Percentiles rank a stretch among this genome's conserved stretches.
These are phyloP conservation scores for Wickerhamomyces sp. DNA, from an alignment of 1,139 yeast species.

Conservation along the genomic window DNA sequence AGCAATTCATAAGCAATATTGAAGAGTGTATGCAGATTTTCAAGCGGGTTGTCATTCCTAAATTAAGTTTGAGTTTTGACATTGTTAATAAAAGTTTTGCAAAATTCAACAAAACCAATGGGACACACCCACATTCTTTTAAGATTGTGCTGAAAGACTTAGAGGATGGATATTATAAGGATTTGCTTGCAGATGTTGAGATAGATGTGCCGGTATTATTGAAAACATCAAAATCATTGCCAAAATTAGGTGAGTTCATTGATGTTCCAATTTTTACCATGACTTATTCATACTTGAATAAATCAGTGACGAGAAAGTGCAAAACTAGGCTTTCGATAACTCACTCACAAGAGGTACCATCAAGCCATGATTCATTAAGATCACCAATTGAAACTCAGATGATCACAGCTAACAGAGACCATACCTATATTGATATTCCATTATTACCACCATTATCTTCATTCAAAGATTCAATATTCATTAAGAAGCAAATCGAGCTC, in stretches of 20 bases:
- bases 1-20: constrained; percentile 2
- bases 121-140: constrained; percentile 3
- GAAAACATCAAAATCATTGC: not conserved
- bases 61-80: constrained; percentile 5
- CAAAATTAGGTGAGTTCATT: constrained; percentile 6
- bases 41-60: constrained; percentile 10
- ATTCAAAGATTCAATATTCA: constrained; percentile 29
- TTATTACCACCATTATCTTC: constrained; percentile 31
- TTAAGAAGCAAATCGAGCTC: constrained; percentile 33
- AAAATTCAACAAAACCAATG: constrained; percentile 4
- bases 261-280: constrained; percentile 15
- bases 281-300: constrained; percentile 5
- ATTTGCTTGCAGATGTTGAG: constrained; percentile 11
- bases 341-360: not conserved
- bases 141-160: constrained; percentile 12
- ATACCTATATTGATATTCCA: constrained; percentile 24
- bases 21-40: constrained; percentile 2
- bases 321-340: constrained; percentile 8
- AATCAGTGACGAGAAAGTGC: constrained; percentile 2
- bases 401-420: not conserved
- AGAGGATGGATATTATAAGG: constrained; percentile 19
- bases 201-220: constrained; percentile 9
- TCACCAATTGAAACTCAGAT: constrained; percentile 1
- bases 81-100: constrained; percentile 3
- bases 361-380: not conserved